These are phyloP conservation scores for Rhizopogon rudus DNA, from an alignment of 768 basidiomycete species.

Conservation along the genomic window DNA sequence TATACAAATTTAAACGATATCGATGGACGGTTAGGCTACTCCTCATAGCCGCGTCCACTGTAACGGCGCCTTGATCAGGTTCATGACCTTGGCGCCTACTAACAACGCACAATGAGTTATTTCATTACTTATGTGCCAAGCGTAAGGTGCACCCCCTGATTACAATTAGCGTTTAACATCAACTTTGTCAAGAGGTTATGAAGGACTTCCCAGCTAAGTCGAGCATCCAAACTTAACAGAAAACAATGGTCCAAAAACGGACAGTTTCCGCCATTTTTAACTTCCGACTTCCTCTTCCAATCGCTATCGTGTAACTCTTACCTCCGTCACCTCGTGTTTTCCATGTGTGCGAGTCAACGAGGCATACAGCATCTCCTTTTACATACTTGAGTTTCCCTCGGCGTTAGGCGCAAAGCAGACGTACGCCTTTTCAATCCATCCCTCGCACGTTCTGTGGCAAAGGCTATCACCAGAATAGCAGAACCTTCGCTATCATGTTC, in stretches of 20 bases:
- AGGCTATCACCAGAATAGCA: slow-evolving; percentile 2
- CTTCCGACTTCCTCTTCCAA: not conserved
- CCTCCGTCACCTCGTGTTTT: slow-evolving; percentile 17
- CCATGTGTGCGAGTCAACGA: slow-evolving; percentile 7
- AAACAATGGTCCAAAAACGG: not conserved
- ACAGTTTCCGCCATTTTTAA: not conserved
- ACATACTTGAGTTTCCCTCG: slow-evolving; percentile 11
- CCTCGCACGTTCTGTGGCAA: not conserved
- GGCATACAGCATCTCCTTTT: slow-evolving; percentile 8
- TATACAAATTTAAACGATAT: too few species aligned
- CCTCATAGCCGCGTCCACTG: not conserved
- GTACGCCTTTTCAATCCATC: not conserved
- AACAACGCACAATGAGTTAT: not conserved
- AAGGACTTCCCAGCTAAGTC: not conserved
- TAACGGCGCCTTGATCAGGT: not conserved
- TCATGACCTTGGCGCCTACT: not conserved
- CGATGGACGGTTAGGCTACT: not conserved
- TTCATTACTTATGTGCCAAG: not conserved
- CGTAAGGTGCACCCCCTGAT: not conserved
- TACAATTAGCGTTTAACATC: slow-evolving; percentile 1
- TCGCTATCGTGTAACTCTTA: not conserved
- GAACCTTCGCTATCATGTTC: slow-evolving; percentile 33
- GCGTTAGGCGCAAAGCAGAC: not conserved
- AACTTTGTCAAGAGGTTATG: not conserved
- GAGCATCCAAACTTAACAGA: not conserved